A percentile compares a stretch with the other conserved stretches of the same genome.
These are phyloP conservation scores for Teunomyces pallodes DNA, from an alignment of 805 yeast genomes.

Conservation along the genomic window DNA sequence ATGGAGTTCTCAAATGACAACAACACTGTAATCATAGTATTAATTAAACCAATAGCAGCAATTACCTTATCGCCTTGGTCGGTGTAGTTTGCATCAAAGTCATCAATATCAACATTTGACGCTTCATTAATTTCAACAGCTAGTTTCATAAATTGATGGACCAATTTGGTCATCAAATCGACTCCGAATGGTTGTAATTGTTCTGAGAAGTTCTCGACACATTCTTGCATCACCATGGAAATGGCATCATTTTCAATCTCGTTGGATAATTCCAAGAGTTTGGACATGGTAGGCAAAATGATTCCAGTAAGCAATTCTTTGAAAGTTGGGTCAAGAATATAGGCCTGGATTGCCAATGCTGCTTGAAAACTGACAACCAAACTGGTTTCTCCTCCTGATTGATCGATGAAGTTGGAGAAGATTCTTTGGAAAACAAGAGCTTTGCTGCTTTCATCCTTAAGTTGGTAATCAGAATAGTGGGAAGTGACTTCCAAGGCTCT, in stretches of 20 bases:
- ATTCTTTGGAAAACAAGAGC: constrained; percentile 33
- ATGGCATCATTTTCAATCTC: constrained; percentile 84
- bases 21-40: constrained; percentile 78
- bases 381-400: constrained; percentile 25
- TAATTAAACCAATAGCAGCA: constrained; percentile 79
- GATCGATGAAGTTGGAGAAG: constrained; percentile 25
- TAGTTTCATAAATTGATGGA: constrained; percentile 25
- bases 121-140: constrained; percentile 54
- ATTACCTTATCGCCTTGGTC: constrained; percentile 64
- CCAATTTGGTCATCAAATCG: constrained; percentile 25
- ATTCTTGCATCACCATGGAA: constrained; percentile 90
- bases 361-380: constrained; percentile 81
- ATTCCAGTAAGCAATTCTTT: constrained; percentile 64
- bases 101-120: constrained; percentile 26
- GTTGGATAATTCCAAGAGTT: constrained; percentile 68
- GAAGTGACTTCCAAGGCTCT: constrained; percentile 66
- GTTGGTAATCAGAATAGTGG: constrained; percentile 61
- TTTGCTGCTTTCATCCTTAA: constrained; percentile 29
- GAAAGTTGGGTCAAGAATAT: constrained; percentile 62
- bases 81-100: constrained; percentile 21
- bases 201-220: constrained; percentile 83
- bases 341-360: constrained; percentile 81
- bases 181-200: constrained; percentile 55
- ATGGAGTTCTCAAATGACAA: constrained; percentile 79
- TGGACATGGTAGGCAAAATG: constrained; percentile 81